phyloP scores from a whole-genome alignment of 1,139 yeast genomes.

The Pichia inconspicua region DNA sequence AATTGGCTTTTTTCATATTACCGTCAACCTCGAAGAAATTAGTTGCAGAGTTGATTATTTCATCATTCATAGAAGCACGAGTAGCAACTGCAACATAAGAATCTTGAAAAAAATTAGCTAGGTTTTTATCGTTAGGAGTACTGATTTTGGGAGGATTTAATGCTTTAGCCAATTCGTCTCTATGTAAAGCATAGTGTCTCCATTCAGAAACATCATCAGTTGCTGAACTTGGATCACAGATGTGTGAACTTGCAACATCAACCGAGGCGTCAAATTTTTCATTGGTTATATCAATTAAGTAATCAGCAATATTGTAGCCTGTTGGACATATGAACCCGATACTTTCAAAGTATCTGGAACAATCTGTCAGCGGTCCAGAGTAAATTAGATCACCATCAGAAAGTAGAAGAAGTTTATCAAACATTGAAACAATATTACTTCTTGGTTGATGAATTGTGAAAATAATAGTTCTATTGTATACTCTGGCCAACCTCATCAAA shows the following conservation, averaged over 20 bases:
- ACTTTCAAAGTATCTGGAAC: constrained; percentile 64
- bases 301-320: constrained; percentile 92
- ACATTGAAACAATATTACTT: constrained; percentile 84
- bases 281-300: constrained; percentile 81
- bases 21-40: constrained; percentile 32
- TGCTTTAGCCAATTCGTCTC: constrained; percentile 50
- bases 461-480: constrained; percentile 77
- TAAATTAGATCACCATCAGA: constrained; percentile 83
- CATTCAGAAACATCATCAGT: constrained; percentile 71
- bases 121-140: constrained; percentile 13
- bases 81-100: constrained; percentile 25
- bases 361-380: constrained; percentile 71
- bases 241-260: constrained; percentile 30
- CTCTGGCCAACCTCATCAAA: constrained; percentile 69
- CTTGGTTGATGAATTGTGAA: constrained; percentile 98
- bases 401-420: constrained; percentile 71
- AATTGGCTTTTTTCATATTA: constrained; percentile 43
- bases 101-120: constrained; percentile 21
- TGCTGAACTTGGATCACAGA: constrained; percentile 32
- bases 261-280: constrained; percentile 33
- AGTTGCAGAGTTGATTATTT: constrained; percentile 10
- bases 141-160: constrained; percentile 11
- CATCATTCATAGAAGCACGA: constrained; percentile 28
- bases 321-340: constrained; percentile 79
- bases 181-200: constrained; percentile 82